Conservation (phyloP, 2,329 filamentous ascomycete genomes). For the Trichoderma atroviride region DNA sequence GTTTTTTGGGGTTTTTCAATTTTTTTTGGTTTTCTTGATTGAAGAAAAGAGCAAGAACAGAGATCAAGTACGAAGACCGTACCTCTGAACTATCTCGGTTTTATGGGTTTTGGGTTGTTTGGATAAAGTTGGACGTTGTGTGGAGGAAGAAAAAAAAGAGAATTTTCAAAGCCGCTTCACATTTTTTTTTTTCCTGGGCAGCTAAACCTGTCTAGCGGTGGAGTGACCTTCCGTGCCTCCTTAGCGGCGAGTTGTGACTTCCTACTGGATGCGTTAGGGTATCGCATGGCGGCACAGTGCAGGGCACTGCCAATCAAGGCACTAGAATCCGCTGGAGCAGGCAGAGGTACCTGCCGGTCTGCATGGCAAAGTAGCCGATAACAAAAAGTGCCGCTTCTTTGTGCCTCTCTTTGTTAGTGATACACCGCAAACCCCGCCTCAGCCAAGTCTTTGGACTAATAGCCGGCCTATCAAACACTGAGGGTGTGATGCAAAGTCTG, state of each 20-base stretch:
- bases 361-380: conserved; percentile 7
- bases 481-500: conserved; percentile 25
- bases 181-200: conserved; percentile 37
- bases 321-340: conserved; percentile 2
- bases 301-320: conserved; percentile 6
- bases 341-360: neutral
- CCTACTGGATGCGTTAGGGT: conserved; percentile 27
- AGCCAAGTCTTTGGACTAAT: conserved; percentile 10
- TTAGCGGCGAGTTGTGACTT: conserved; percentile 26
- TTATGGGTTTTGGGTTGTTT: conserved; percentile 48
- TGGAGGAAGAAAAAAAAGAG: conserved; percentile 47
- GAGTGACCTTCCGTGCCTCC: conserved; percentile 32
- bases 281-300: conserved; percentile 23
- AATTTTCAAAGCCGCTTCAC: conserved; percentile 42
- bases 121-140: conserved; percentile 55
- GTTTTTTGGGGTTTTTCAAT: conserved; percentile 61
- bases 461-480: neutral
- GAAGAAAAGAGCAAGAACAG: conserved; percentile 61
- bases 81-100: conserved; percentile 58
- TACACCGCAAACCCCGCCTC: conserved; percentile 15
- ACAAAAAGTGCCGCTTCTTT: neutral
- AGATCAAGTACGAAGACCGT: conserved; percentile 61
- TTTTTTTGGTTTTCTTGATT: conserved; percentile 62
- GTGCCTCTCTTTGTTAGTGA: neutral
- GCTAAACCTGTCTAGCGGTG: conserved; percentile 30